Percentiles rank a stretch among this genome's conserved stretches.
Evolutionary conservation across 257 asterid genomes (phyloP).

Genomic region (Fraxinus pennsylvanica): DNA sequence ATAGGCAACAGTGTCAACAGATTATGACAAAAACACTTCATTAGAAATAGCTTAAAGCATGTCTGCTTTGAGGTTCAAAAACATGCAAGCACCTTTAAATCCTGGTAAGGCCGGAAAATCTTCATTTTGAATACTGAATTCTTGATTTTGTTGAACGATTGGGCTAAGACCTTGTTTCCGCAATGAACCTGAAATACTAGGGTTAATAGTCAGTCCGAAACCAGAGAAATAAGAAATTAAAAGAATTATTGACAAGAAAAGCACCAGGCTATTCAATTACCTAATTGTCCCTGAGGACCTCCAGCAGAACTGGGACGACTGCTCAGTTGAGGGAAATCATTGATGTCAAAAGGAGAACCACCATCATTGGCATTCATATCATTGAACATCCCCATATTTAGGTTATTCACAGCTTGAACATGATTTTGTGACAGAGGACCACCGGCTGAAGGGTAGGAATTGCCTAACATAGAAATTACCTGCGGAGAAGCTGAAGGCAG

Average conservation of each 20-base stretch:
- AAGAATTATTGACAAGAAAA: constrained; percentile 19
- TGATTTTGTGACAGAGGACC: constrained; percentile 91
- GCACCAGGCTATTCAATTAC: constrained; percentile 42
- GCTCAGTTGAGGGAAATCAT: constrained; percentile 92
- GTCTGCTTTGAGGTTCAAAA: constrained; percentile 1
- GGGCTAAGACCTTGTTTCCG: constrained; percentile 89
- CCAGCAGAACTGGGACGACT: constrained; percentile 98
- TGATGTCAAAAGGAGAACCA: constrained; percentile 83
- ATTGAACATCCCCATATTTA: constrained; percentile 77
- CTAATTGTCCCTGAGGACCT: constrained; percentile 93
- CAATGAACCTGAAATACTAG: constrained; percentile 69
- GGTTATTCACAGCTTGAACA: constrained; percentile 67
- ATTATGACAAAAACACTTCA: background rate
- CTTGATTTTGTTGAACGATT: constrained; percentile 94
- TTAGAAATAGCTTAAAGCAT: constrained; percentile 1
- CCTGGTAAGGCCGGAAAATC: constrained; percentile 99
- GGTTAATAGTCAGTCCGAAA: constrained; percentile 24
- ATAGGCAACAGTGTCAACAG: background rate
- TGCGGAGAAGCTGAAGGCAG: constrained; percentile 91
- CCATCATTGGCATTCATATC: constrained; percentile 81
- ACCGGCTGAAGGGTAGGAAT: constrained; percentile 75
- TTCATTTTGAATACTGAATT: constrained; percentile 97
- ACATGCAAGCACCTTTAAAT: constrained; percentile 65
- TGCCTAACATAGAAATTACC: constrained; percentile 85
- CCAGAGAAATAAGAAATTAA: constrained; percentile 24